A percentile compares a stretch with the other conserved stretches of the same genome.
These are phyloP conservation scores for Silybum marianum DNA, from an alignment of 129 eudicot species.

Conservation along the genomic window DNA sequence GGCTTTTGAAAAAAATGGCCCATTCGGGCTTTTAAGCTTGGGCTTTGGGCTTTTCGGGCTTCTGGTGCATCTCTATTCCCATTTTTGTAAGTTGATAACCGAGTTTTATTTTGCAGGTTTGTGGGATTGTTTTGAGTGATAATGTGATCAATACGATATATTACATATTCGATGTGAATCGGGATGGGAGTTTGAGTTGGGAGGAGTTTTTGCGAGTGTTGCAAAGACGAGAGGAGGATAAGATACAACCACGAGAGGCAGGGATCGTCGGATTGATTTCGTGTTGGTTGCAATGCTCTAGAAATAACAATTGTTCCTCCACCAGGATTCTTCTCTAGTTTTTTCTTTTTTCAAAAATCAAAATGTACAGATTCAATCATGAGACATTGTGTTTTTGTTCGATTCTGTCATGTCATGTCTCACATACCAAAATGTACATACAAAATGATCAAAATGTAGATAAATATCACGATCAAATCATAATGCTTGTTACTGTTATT, in stretches of 20 bases:
- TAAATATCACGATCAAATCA: background rate
- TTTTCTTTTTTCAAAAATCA: background rate
- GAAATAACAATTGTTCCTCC: slow-evolving; percentile 44
- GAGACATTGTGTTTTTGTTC: background rate
- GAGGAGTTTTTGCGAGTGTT: slow-evolving; percentile 86
- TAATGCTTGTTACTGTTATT: background rate
- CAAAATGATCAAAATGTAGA: background rate
- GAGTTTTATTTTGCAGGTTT: slow-evolving; percentile 53
- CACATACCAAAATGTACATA: background rate
- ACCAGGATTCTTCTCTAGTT: slow-evolving; percentile 26
- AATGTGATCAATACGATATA: slow-evolving; percentile 71
- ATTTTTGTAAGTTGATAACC: background rate
- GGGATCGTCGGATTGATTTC: slow-evolving; percentile 59
- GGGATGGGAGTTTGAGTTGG: slow-evolving; percentile 75
- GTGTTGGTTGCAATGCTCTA: slow-evolving; percentile 79
- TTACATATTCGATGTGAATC: slow-evolving; percentile 67
- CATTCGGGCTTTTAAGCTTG: background rate
- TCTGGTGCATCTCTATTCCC: background rate
- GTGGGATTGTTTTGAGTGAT: slow-evolving; percentile 64
- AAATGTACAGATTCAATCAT: background rate
- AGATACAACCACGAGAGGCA: slow-evolving; percentile 43
- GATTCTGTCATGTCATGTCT: background rate
- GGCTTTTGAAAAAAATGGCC: background rate
- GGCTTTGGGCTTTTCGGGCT: background rate
- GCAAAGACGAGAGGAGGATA: slow-evolving; percentile 69